Base-by-base conservation (phyloP, 306 rosid genomes). In the Fragaria vesca region DNA sequence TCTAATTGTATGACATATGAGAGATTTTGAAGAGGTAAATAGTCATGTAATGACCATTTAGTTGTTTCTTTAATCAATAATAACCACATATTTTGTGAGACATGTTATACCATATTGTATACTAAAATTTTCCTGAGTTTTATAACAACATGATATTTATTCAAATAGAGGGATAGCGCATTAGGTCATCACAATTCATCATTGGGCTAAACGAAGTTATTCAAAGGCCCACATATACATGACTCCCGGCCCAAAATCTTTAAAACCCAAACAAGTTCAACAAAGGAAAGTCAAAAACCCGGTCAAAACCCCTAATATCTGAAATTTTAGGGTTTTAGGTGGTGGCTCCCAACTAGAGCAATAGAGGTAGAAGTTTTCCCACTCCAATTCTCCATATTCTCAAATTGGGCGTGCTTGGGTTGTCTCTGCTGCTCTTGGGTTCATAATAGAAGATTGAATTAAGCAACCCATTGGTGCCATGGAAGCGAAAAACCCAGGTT, bases 321-420 rank as follows among this genome's bases (percentile, higher is more conserved):
- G 76, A 28, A 58, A 40, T 68, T 30, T 61, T 40, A 75, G 78
- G 78, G 78, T 75, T 75, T 75, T 61, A 51, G 61, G 60, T 30
- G 11, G 78, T 43, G 69, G 43, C 63, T 74, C 26, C 3, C 4
- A 6, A 13, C 42, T 12, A 21, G 36, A 42, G 43, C 51, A 9
- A 21, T 0, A 60, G 24, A 6, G 67, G 8, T 13, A 24, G 34
- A 24, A 11, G 26, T 0, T 60, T 26, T 3, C 34, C 32, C 66
- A 43, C 17, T 21, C 51, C 36, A 26, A 26, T 61, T 61, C 40
- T 16, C 28, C 67, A 61, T 15, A 6, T 15, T 63, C 74, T 15
- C 17, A 50, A 48, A 12, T 54, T 52, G n/a, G 76, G n/a, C 66
- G 50, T 12, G 48, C 54, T 10, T 34, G 34, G 66, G 8, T 50